Evolutionary conservation across 2,329 filamentous ascomycete species (phyloP), one percentile per base, ranked within the genome.

Genomic region (Sphaerostilbella broomeana): DNA sequence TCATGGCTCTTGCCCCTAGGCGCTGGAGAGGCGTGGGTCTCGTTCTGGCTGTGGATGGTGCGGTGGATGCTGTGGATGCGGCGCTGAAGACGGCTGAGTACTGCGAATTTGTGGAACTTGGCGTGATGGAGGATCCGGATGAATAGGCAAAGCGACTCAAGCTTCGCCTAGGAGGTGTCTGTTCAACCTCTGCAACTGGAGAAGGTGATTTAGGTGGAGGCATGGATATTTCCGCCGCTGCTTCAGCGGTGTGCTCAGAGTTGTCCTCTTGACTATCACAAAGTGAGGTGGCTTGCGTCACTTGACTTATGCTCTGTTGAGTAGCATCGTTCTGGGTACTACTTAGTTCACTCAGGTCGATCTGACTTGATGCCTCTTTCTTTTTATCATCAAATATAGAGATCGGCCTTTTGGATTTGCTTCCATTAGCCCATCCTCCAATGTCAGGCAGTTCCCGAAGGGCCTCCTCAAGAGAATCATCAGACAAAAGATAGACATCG

Each of bases 381-480:
- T 50, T 55, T 10, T 62, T 59, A 32, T 73, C 68, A 17, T 66
- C 62, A 42, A 72, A 77, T 5, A 77, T 64, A 3, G 58, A 50
- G 13, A 70, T 58, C 1, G 61, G 51, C 43, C 59, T 64, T 29
- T 51, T 57, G 1, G 55, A 47, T 43, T 66, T 68, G 5, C 49
- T 32, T 16, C 47, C 41, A 6, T 60, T 52, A 30, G 63, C 58
- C 72, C 72, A 75, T 9, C 59, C 63, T n/a, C 67, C 67, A 26
- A 71, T 55, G 31, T 77, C 74, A 1, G 73, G 72, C 9, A 79
- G 53, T 15, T 63, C 64, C 18, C 62, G 56, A 15, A 79, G 58
- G 0, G 66, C 72, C 42, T 77, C 73, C 19, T 77, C 73, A 27
- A 78, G 61, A 0, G 73, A 77, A 44, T 77, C 73, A 44, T 78